A percentile compares a stretch with the other conserved stretches of the same genome.
phyloP scores from a whole-genome alignment of 139 green algal species.

The Chlamydomonas sp. region DNA sequence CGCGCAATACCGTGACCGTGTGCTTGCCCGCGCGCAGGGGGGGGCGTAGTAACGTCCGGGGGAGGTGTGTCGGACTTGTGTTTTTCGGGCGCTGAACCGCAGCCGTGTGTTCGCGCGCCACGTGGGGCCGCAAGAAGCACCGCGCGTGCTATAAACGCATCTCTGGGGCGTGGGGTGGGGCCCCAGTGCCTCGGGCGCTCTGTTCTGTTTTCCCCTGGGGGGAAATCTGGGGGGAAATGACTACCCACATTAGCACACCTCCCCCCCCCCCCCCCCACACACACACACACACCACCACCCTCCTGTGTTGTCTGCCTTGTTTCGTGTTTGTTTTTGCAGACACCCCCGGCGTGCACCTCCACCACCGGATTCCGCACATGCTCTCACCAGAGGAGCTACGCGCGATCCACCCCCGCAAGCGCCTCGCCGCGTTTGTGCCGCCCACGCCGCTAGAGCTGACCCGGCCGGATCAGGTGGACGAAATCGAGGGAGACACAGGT shows the following conservation, averaged over 20 bases:
- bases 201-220: too few relatives aligned
- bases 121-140: too few relatives aligned
- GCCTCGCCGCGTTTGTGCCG: constrained; percentile 49
- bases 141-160: too few relatives aligned
- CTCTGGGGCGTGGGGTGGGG: too few relatives aligned
- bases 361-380: constrained; percentile 84
- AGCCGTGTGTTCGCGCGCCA: too few relatives aligned
- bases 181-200: too few relatives aligned
- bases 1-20: too few relatives aligned
- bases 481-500: background rate
- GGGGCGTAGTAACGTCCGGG: too few relatives aligned
- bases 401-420: constrained; percentile 61
- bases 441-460: constrained; percentile 35
- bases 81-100: too few relatives aligned
- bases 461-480: background rate
- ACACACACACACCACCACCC: too few relatives aligned
- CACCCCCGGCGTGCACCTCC: constrained; percentile 89
- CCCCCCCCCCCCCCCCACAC: background rate
- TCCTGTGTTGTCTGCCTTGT: background rate
- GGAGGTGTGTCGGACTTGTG: too few relatives aligned
- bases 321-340: constrained; percentile 44
- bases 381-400: constrained; percentile 69
- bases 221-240: background rate
- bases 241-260: background rate
- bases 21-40: too few relatives aligned